Base-by-base conservation (phyloP, 306 rosid genomes). In the Carpinus viminea region DNA sequence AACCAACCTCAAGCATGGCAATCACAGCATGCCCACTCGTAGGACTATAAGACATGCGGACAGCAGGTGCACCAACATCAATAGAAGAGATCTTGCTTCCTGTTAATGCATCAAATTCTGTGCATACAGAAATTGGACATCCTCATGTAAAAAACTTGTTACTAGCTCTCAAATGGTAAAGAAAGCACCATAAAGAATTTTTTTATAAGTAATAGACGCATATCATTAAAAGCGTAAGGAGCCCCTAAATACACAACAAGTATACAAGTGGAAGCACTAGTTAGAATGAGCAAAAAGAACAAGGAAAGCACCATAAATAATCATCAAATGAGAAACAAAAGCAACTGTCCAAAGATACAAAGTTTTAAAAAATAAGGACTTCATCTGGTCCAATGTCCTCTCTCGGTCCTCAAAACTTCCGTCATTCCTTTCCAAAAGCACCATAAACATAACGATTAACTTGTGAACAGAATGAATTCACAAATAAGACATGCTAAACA, bases 91-190 rank as follows among this genome's bases (percentile, higher is more conserved):
- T 88, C 90, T 91, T 95, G 93, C 92, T 82, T 80, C 99, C 99
- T 28, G 99, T 92, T 76, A 93, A 81, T 48, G 98, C 98, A 86
- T 95, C 99, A 78, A 91, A 90, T 81, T 95, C 99, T 95, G 88
- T 62, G 57, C 24, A 20, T 80, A 76, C 74, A 84, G 78, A 79
- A 65, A 70, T 54, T 50, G 46, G 53, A 48, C 59, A 87, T 72
- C 36, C 57, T 53, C 45, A 7, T 5, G 59, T 45, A 76, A 72
- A 59, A 59, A 11, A 78, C 56, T 59, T 41, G 36, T 76, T 57
- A 81, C 48, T 76, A 79, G 61, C 16, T 43, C 51, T 41, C 28
- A 38, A 18, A 68, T 41, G 72, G 72, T 9, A 68, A 20, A 68
- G 72, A 68, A 66, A 68, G 13, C 72, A 66, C 16, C 31, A 68